Evolutionary conservation across 768 basidiomycete genomes (phyloP).

Genomic region (Serendipita sp.): DNA sequence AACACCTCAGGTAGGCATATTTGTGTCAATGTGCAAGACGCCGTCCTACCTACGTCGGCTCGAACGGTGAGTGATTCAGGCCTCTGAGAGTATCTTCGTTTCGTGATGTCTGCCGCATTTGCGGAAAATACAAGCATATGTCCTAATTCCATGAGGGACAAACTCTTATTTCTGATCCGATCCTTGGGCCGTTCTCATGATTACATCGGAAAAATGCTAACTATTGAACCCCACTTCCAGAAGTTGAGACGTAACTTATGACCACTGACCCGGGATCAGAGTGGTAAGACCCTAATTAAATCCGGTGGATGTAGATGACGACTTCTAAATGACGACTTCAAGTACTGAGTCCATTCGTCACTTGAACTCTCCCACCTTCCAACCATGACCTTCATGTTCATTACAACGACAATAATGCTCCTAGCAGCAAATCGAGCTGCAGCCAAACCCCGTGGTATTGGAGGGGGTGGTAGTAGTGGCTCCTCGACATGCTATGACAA

Average conservation of each 20-base stretch:
- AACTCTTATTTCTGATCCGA: background rate
- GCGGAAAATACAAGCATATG: conserved; percentile 3
- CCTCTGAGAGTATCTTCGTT: background rate
- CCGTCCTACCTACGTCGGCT: background rate
- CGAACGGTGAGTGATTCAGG: background rate
- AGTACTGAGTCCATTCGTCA: background rate
- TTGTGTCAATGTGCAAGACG: background rate
- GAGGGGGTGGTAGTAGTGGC: background rate
- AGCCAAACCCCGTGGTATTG: background rate
- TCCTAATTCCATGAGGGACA: conserved; percentile 1
- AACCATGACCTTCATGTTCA: background rate
- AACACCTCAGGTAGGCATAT: background rate
- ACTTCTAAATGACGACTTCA: background rate
- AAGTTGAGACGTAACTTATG: background rate
- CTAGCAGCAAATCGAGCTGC: background rate
- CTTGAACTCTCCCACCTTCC: no score
- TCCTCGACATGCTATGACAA: background rate
- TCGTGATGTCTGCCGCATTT: background rate
- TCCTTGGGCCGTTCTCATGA: background rate
- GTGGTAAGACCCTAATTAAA: background rate
- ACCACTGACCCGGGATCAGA: background rate
- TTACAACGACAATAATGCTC: background rate
- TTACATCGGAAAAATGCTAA: background rate
- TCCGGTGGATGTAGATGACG: background rate
- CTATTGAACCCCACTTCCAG: background rate